Base-by-base conservation (phyloP, 2,329 filamentous ascomycete species). In the Ustilaginoidea virens region DNA sequence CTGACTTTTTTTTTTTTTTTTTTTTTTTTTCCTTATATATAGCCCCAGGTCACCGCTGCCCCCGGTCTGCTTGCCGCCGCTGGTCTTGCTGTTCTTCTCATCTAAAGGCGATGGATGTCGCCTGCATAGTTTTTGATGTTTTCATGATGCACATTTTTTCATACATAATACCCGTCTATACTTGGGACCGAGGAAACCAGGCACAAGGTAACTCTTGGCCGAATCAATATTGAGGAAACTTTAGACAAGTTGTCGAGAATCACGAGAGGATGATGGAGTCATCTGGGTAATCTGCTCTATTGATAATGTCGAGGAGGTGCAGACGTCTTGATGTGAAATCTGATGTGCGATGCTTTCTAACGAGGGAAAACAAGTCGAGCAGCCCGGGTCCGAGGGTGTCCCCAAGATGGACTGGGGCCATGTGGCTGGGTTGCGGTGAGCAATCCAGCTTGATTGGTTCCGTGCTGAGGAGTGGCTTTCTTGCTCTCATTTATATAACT, bases 21-120 rank as follows among this genome's bases (percentile, higher is more conserved):
- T 7, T 4, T 24, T 7, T 7, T 13, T 24, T 12, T 12, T 15
- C 9, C 12, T 13, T 4, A 30, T 25, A 20, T 18, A 2, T 24
- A 53, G 51, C 47, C 58, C 23, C 51, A 58, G 33, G 48, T 50
- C 41, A 63, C 62, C 27, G 58, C 54, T 32, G 61, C 55, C 21
- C 60, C 61, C 14, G 63, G 61, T 32, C 37, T 66, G 27, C 35
- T 67, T 23, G 63, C 60, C 29, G 63, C 58, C 14, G 62, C 60
- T 13, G 63, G 63, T 43, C 34, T 67, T 25, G 62, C 59, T 23
- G 59, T 53, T 36, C 41, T 64, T 34, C 47, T 68, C 34, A 54
- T 68, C 34, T 68, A 61, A 58, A 15, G 17, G 38, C 37, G 17
- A 31, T 31, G 32, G 33, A 15, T 21, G 27, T 28, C 20, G 23